Percentiles rank a stretch among this genome's conserved stretches.
Evolutionary conservation across 139 green algal genomes (phyloP).

Genomic region (Auxenochlorella pyrenoidosa): DNA sequence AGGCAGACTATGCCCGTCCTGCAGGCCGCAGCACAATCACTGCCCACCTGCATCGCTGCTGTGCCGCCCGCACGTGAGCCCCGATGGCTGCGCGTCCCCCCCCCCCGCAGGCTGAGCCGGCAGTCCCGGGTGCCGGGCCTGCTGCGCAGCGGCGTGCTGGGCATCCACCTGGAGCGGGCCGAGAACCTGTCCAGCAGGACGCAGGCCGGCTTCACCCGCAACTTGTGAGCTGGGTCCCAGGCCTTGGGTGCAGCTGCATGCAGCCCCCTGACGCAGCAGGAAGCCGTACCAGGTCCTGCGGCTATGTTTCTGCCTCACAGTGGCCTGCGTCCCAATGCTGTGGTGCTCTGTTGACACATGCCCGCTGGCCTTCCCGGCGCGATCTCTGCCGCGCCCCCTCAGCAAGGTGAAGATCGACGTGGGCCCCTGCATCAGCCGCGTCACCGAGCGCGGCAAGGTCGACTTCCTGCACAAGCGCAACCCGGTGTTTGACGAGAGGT

Average conservation of each 20-base stretch:
- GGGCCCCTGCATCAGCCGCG: not conserved
- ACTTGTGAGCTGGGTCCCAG: not conserved
- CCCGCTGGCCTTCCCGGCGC: too few species aligned
- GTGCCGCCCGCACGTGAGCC: too few species aligned
- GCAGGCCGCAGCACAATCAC: too few species aligned
- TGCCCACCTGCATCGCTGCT: too few species aligned
- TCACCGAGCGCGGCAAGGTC: conserved; percentile 26
- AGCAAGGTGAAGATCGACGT: conserved; percentile 21
- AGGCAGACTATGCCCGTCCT: too few species aligned
- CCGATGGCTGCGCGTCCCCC: too few species aligned
- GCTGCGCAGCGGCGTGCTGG: conserved; percentile 27
- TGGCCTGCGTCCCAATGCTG: too few species aligned
- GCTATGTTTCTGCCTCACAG: too few species aligned
- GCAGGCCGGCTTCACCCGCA: conserved; percentile 2
- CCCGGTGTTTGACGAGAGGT: conserved; percentile 29
- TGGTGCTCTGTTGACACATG: too few species aligned
- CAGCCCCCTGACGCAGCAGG: not conserved
- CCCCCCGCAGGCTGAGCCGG: not conserved
- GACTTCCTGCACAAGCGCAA: conserved; percentile 14
- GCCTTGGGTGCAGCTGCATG: too few species aligned
- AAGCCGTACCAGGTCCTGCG: not conserved
- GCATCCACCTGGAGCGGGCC: conserved; percentile 18
- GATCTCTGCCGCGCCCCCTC: too few species aligned
- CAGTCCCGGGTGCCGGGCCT: conserved; percentile 6
- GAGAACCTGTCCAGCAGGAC: conserved; percentile 14